Percentiles rank a stretch among this genome's conserved stretches.
phyloP scores from a whole-genome alignment of 441 rosid genomes.

The Populus tomentosa region DNA sequence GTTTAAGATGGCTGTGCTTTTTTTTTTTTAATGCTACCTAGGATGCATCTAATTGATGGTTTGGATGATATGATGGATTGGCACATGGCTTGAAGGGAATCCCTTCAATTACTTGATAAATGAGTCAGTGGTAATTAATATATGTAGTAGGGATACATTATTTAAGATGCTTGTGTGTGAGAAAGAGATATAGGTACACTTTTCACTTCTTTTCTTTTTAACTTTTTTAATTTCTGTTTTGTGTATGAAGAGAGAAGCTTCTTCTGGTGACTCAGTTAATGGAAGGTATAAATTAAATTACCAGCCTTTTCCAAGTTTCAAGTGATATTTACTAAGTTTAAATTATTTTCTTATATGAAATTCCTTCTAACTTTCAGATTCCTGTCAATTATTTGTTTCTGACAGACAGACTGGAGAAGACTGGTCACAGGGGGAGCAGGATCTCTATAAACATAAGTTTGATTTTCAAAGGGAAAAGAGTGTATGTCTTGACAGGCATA shows the following conservation, averaged over 20 bases:
- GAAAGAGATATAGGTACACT: not conserved
- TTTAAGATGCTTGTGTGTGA: not conserved
- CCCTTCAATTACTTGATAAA: not conserved
- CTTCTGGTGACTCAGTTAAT: conserved; percentile 17
- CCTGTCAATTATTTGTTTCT: conserved; percentile 31
- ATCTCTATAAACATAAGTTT: conserved; percentile 23
- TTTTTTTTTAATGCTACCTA: not conserved
- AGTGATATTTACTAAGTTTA: not conserved
- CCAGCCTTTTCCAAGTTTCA: conserved; percentile 8
- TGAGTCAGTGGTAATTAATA: not conserved
- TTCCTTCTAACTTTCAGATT: conserved; percentile 24
- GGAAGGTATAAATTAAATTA: conserved; percentile 30
- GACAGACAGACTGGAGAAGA: conserved; percentile 59
- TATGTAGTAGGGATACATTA: conserved; percentile 2
- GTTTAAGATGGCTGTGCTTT: not conserved
- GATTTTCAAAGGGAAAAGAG: conserved; percentile 30
- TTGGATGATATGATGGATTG: conserved; percentile 1
- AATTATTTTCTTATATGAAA: not conserved
- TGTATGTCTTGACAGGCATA: conserved; percentile 32
- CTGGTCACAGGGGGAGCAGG: conserved; percentile 22
- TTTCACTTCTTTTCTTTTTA: not conserved
- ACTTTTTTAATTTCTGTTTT: not conserved
- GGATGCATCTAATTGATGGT: conserved; percentile 1
- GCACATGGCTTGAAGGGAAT: not conserved
- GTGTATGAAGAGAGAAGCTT: conserved; percentile 28